Percentiles rank a stretch among this genome's conserved stretches.
Evolutionary conservation across 1,284 basidiomycete genomes (phyloP).

Genomic region (Puccinia horiana): DNA sequence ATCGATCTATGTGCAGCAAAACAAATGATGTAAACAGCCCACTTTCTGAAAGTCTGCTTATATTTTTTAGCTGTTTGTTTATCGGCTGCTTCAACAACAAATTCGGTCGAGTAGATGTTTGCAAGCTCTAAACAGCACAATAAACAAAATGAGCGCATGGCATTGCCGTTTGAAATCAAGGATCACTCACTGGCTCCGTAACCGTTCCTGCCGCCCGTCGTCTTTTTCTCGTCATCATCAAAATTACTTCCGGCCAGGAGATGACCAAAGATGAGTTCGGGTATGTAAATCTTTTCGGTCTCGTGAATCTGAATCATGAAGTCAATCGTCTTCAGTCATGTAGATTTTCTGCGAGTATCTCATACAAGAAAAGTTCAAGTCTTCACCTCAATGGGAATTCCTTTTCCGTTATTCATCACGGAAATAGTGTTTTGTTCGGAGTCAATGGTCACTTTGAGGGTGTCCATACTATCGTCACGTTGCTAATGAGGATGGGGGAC

Average conservation of each 20-base stretch:
- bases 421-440: constrained; percentile 81
- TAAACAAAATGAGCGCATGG: not conserved
- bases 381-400: constrained; percentile 77
- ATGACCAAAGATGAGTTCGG: constrained; percentile 81
- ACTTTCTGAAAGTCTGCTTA: constrained; percentile 89
- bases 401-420: constrained; percentile 92
- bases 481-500: constrained; percentile 56
- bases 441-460: constrained; percentile 83
- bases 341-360: not conserved
- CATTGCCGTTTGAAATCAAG: not conserved
- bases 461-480: constrained; percentile 76
- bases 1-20: not conserved
- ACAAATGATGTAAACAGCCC: constrained; percentile 68
- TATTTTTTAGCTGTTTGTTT: constrained; percentile 85
- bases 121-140: constrained; percentile 67
- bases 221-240: constrained; percentile 97
- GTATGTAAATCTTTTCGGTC: constrained; percentile 91
- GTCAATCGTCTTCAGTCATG: not conserved
- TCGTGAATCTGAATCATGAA: constrained; percentile 71
- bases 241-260: constrained; percentile 91
- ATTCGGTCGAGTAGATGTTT: constrained; percentile 97
- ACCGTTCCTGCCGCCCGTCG: constrained; percentile 90
- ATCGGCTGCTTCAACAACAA: constrained; percentile 93
- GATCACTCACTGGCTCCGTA: constrained; percentile 75
- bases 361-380: not conserved